Conservation (phyloP, 768 basidiomycete genomes). For the Leucosporidium yakuticum region DNA sequence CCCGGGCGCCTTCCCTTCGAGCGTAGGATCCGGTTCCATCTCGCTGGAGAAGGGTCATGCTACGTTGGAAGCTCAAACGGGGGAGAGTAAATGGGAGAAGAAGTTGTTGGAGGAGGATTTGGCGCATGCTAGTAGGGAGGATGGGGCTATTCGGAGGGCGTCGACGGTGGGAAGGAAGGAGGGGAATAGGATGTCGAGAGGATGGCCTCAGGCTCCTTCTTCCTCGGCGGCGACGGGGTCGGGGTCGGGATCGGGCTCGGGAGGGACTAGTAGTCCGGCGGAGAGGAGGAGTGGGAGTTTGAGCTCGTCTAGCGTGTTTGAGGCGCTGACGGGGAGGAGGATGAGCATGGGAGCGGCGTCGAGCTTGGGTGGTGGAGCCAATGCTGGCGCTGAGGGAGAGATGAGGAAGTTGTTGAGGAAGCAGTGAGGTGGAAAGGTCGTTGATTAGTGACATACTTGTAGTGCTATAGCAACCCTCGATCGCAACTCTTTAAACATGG, state of each 20-base stretch:
- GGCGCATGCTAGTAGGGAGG: not conserved
- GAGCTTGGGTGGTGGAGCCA: not conserved
- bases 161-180: not conserved
- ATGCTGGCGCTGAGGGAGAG: not conserved
- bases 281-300: not conserved
- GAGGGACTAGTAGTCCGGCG: not conserved
- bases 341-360: not conserved
- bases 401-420: too few species aligned
- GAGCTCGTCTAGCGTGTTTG: conserved; percentile 12
- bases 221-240: not conserved
- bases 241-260: not conserved
- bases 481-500: not conserved
- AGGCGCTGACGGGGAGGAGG: conserved; percentile 5
- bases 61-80: conserved; percentile 23
- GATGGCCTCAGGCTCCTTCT: not conserved
- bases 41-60: conserved; percentile 21
- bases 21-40: too few species aligned
- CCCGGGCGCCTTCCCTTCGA: not conserved
- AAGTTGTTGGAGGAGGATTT: conserved; percentile 13
- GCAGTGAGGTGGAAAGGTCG: not conserved
- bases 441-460: not conserved
- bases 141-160: not conserved
- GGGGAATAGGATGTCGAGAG: not conserved
- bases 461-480: not conserved
- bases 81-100: conserved; percentile 15